Percentiles rank a stretch among this genome's conserved stretches.
These are phyloP conservation scores for Mycosarcoma mackinlayi DNA, from an alignment of 1,284 basidiomycete species.

Conservation along the genomic window DNA sequence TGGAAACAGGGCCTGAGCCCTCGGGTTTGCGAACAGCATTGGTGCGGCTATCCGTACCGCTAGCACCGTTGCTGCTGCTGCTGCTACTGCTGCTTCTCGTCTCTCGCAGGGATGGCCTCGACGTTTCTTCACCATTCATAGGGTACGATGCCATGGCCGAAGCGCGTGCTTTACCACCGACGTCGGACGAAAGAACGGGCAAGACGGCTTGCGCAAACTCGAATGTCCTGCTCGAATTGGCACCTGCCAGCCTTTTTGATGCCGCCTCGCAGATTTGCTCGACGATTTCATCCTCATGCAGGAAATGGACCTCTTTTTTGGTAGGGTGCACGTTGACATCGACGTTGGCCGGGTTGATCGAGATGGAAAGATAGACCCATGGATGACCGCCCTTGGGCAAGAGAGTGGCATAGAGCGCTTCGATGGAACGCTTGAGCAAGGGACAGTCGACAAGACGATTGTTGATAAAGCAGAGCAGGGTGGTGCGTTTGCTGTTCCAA, in stretches of 20 bases:
- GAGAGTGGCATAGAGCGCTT: constrained; percentile 83
- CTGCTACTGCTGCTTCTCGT: constrained; percentile 24
- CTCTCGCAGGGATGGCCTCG: constrained; percentile 11
- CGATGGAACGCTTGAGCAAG: constrained; percentile 86
- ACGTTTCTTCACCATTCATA: background rate
- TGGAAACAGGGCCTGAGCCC: constrained; percentile 14
- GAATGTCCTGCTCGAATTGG: constrained; percentile 63
- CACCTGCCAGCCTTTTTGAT: constrained; percentile 42
- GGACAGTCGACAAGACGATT: constrained; percentile 92
- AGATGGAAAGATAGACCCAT: constrained; percentile 89
- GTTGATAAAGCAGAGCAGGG: constrained; percentile 95
- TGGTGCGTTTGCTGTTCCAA: constrained; percentile 85
- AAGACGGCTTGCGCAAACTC: constrained; percentile 45
- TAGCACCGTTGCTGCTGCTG: constrained; percentile 9
- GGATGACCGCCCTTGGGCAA: constrained; percentile 92
- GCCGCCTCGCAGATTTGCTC: constrained; percentile 75
- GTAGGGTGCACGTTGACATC: constrained; percentile 99
- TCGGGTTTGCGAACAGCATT: constrained; percentile 6
- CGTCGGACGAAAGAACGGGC: constrained; percentile 27
- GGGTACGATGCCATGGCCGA: background rate
- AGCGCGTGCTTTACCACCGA: background rate
- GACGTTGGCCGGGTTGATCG: constrained; percentile 85
- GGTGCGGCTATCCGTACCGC: constrained; percentile 12
- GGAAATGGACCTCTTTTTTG: constrained; percentile 94
- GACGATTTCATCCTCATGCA: constrained; percentile 90